Percentiles rank a stretch among this genome's conserved stretches.
Conservation (phyloP, 116 monocot genomes). For the Posidonia oceanica region DNA sequence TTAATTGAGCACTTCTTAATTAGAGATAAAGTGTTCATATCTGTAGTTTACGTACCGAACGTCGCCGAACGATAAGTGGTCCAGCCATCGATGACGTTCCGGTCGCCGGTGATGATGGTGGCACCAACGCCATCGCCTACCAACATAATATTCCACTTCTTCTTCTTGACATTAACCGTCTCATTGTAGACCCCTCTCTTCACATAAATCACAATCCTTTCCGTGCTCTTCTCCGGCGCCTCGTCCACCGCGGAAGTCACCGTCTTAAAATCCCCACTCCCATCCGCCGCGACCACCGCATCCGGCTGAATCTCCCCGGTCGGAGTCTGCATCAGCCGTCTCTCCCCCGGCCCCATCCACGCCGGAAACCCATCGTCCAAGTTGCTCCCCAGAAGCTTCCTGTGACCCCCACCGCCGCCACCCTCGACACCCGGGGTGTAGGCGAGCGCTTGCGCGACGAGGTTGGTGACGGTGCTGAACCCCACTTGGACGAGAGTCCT, state of each 20-base stretch:
- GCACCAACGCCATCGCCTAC: constrained; percentile 61
- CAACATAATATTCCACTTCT: constrained; percentile 81
- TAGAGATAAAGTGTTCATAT: no score
- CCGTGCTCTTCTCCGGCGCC: constrained; percentile 40
- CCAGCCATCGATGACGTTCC: constrained; percentile 68
- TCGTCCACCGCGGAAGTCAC: constrained; percentile 57
- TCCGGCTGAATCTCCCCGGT: constrained; percentile 17
- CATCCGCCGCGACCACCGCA: constrained; percentile 77
- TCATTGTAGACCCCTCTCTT: constrained; percentile 76
- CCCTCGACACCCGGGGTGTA: constrained; percentile 1
- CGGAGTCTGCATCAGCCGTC: constrained; percentile 26
- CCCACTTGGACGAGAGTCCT: constrained; percentile 24
- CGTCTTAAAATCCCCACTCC: constrained; percentile 61
- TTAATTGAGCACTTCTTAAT: no score
- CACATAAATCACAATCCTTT: constrained; percentile 64
- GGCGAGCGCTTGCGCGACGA: constrained; percentile 27
- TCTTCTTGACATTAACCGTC: constrained; percentile 78
- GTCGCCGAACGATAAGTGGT: constrained; percentile 85
- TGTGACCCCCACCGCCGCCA: background rate
- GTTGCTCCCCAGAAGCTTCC: background rate
- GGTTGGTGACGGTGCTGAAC: constrained; percentile 39
- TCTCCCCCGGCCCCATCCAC: constrained; percentile 38
- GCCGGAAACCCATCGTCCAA: constrained; percentile 19
- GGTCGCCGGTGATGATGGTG: constrained; percentile 53
- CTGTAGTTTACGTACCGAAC: constrained; percentile 31